phyloP scores from a whole-genome alignment of 257 asterid genomes.

The Solanum habrochaites region DNA sequence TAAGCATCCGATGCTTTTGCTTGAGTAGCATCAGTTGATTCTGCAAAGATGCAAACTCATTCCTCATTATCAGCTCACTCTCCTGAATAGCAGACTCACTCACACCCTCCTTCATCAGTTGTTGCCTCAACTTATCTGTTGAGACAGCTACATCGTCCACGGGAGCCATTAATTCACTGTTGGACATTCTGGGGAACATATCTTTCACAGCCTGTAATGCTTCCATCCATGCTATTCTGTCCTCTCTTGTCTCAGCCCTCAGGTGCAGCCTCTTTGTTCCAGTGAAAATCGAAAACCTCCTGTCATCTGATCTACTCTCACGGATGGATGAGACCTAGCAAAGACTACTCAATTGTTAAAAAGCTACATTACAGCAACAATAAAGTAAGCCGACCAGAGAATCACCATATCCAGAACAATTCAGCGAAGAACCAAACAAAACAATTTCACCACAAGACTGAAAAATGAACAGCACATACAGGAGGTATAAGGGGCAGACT shows the following conservation, averaged over 20 bases:
- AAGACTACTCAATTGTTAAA: constrained; percentile 13
- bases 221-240: constrained; percentile 72
- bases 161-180: constrained; percentile 90
- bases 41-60: constrained; percentile 73
- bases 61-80: constrained; percentile 70
- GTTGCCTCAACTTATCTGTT: constrained; percentile 67
- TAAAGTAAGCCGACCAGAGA: background rate
- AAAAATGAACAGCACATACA: background rate
- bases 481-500: background rate
- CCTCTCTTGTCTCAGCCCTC: constrained; percentile 85
- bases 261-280: constrained; percentile 91
- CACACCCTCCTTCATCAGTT: constrained; percentile 63
- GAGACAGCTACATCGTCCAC: constrained; percentile 52
- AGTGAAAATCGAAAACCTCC: constrained; percentile 83
- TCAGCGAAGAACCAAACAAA: background rate
- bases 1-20: constrained; percentile 79
- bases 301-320: constrained; percentile 86
- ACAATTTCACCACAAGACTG: background rate
- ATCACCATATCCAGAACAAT: background rate
- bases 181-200: constrained; percentile 92
- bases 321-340: constrained; percentile 78
- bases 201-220: constrained; percentile 87
- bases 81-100: constrained; percentile 65
- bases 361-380: background rate
- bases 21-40: constrained; percentile 59